A percentile compares a stretch with the other conserved stretches of the same genome.
Evolutionary conservation across 129 eudicot genomes (phyloP).

Genomic region (Escallonia herrerae): DNA sequence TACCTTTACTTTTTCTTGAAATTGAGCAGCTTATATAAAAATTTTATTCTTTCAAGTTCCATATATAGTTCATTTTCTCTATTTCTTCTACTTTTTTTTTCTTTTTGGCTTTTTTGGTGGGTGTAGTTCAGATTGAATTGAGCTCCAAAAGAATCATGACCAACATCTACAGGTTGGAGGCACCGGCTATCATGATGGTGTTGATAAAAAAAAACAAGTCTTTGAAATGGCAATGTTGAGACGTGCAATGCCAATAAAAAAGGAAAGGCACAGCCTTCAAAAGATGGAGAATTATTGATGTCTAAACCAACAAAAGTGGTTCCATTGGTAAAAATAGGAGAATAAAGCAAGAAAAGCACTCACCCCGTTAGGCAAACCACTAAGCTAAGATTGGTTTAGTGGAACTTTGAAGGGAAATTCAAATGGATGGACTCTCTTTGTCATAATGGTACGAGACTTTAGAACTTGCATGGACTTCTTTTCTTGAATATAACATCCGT

Average conservation of each 20-base stretch:
- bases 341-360: slow-evolving; percentile 15
- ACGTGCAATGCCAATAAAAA: slow-evolving; percentile 15
- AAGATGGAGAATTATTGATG: background rate
- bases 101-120: background rate
- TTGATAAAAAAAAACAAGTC: slow-evolving; percentile 12
- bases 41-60: background rate
- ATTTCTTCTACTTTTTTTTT: background rate
- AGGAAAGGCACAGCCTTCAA: slow-evolving; percentile 15
- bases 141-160: background rate
- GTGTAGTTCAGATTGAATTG: background rate
- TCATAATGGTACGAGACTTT: background rate
- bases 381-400: background rate
- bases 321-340: background rate
- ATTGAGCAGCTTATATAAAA: background rate
- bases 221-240: slow-evolving; percentile 14
- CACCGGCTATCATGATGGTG: background rate
- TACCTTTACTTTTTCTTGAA: background rate
- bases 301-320: slow-evolving; percentile 10
- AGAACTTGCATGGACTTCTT: too few species aligned
- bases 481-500: too few species aligned
- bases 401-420: background rate
- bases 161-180: background rate
- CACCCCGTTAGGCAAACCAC: slow-evolving; percentile 6
- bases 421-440: slow-evolving; percentile 10
- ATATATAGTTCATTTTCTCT: too few species aligned